Evolutionary conservation across 179 eudicot genomes (phyloP), one percentile per base, ranked within the genome.

Genomic region (Amaranthus tricolor): DNA sequence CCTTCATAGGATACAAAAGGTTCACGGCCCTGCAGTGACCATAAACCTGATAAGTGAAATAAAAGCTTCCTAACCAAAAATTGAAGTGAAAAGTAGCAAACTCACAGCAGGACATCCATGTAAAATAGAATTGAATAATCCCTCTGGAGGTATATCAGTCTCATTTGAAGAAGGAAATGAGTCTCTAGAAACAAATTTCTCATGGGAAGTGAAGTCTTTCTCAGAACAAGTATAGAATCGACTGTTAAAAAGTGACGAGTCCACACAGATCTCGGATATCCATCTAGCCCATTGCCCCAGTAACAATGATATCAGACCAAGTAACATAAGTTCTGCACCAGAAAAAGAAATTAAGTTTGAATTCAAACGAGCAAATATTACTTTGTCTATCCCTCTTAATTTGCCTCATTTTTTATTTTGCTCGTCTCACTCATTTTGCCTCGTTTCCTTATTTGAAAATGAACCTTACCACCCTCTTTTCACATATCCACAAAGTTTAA

Each of bases 1-100:
- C 97, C 99, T 89, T 95, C 96, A 62, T 84, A 82, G 9, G 99
- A 95, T 73, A 95, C 97, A 74, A 92, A 95, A 66, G 99, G 99
- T 81, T 95, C 97, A 24, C 83, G 94, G 14, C 96, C 99, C 99
- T 92, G 90, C 70, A 81, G 68, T 62, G 24, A 66, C 63, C n/a
- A 62, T 16, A 49, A 15, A 5, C 16, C 47, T 9, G 2, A 49
- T 44, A 15, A 52, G 24, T 31, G 40, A 31, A 2, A 7, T 55
- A 48, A 60, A 11, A 9, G 60, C 60, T 7, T 63, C 24, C 48
- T 16, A 44, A 61, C 5, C 57, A 66, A 56, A 44, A 50, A 62
- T 0, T 1, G 11, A 48, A 64, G 31, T 60, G 54, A 78, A 49
- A 5, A 16, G 56, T 21, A 50, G 49, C 53, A 63, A 77, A 61